Evolutionary conservation across 495 filamentous ascomycete genomes (phyloP).

Genomic region (Neurospora hispaniola): DNA sequence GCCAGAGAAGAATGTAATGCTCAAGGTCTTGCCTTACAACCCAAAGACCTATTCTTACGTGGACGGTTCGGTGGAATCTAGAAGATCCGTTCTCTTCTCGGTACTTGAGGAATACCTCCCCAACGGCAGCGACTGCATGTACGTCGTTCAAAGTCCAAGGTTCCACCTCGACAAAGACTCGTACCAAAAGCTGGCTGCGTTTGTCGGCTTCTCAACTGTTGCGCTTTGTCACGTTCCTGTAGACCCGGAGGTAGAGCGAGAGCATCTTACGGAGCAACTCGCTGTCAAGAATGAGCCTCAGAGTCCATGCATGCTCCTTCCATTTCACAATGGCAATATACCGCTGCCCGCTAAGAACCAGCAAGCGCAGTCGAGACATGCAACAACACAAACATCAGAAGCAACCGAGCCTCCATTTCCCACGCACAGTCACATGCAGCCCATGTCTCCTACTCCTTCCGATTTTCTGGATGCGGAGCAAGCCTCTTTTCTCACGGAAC

Average conservation of each 20-base stretch:
- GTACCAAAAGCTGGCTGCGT: not conserved
- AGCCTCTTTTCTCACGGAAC: too few species aligned
- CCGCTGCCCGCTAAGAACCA: not conserved
- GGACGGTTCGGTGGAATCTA: not conserved
- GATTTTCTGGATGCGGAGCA: too few species aligned
- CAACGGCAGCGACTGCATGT: not conserved
- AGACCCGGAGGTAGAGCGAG: not conserved
- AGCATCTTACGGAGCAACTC: not conserved
- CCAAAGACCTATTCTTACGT: not conserved
- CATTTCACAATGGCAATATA: not conserved
- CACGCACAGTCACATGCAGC: not conserved
- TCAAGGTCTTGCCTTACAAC: not conserved
- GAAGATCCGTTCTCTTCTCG: not conserved
- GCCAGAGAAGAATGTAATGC: not conserved
- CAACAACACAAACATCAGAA: not conserved
- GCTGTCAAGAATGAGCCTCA: not conserved
- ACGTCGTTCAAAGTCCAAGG: not conserved
- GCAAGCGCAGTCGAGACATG: not conserved
- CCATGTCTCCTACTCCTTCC: not conserved
- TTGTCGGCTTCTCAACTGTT: not conserved
- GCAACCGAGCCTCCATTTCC: rapidly evolving
- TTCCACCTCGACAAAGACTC: not conserved
- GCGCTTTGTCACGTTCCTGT: not conserved
- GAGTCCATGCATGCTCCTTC: not conserved
- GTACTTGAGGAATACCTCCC: not conserved